Conservation (phyloP, 805 yeast species). For the Nakazawaea holstii region DNA sequence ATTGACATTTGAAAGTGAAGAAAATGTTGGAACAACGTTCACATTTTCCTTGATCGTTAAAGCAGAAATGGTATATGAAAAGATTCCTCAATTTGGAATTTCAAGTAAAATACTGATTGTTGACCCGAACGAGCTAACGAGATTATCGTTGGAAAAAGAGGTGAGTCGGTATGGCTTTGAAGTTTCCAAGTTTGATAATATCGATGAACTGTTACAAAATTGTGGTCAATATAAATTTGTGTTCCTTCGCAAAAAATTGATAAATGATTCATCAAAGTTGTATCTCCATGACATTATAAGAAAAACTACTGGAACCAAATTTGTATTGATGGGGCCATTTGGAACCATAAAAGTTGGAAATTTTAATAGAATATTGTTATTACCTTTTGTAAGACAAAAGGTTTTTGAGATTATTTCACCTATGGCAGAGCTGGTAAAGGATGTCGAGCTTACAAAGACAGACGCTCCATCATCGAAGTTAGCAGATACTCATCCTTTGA, state of each 20-base stretch:
- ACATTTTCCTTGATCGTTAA: slow-evolving; percentile 30
- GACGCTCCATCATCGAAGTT: slow-evolving; percentile 24
- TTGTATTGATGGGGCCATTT: slow-evolving; percentile 14
- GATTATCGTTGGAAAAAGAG: slow-evolving; percentile 27
- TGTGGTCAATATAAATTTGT: not conserved
- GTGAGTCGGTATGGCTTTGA: slow-evolving; percentile 30
- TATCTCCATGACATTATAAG: not conserved
- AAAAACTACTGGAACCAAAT: not conserved
- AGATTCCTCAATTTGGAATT: slow-evolving; percentile 5
- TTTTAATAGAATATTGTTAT: slow-evolving; percentile 12
- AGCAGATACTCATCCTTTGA: slow-evolving; percentile 36
- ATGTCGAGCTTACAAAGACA: slow-evolving; percentile 23
- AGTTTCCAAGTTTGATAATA: slow-evolving; percentile 20
- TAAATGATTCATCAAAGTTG: not conserved
- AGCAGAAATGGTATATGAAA: slow-evolving; percentile 21
- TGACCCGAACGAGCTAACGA: slow-evolving; percentile 26
- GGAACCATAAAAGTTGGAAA: slow-evolving; percentile 10
- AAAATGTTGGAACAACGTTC: slow-evolving; percentile 43
- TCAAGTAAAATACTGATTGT: slow-evolving; percentile 26
- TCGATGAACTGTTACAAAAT: slow-evolving; percentile 3
- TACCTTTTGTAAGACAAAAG: slow-evolving; percentile 16
- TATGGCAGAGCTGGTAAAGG: not conserved
- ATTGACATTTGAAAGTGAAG: slow-evolving; percentile 38
- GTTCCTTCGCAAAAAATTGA: slow-evolving; percentile 1
- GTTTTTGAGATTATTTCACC: slow-evolving; percentile 10